A percentile compares a stretch with the other conserved stretches of the same genome.
These are phyloP conservation scores for Thelonectria olida DNA, from an alignment of 2,329 filamentous ascomycete species.

Conservation along the genomic window DNA sequence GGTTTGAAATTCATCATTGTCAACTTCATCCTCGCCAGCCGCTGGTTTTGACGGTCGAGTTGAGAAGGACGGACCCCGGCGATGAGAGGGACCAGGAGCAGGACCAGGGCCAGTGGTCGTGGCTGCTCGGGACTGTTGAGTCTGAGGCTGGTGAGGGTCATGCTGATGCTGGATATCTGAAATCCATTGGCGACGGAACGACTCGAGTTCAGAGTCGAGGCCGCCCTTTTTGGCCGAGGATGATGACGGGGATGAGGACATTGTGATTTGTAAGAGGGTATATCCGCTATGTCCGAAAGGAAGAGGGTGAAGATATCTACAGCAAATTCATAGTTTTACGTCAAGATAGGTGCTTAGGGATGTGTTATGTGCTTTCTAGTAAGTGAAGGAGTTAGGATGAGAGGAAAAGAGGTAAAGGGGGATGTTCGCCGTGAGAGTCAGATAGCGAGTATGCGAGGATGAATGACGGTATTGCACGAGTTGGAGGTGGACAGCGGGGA, in stretches of 20 bases:
- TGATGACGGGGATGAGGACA: conserved; percentile 22
- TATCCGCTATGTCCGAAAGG: conserved; percentile 28
- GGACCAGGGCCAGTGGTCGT: too few relatives aligned
- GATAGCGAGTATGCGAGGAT: conserved; percentile 31
- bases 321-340: conserved; percentile 31
- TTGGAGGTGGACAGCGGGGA: conserved; percentile 21
- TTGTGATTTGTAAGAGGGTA: conserved; percentile 4
- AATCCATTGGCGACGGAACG: conserved; percentile 86
- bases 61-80: neutral
- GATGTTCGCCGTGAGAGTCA: conserved; percentile 31
- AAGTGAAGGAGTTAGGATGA: neutral
- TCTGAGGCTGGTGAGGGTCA: conserved; percentile 30
- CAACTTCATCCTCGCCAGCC: conserved; percentile 41
- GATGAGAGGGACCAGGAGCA: conserved; percentile 9
- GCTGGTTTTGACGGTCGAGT: conserved; percentile 13
- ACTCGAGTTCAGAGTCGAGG: conserved; percentile 78
- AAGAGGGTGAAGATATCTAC: conserved; percentile 22
- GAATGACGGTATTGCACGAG: neutral
- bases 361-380: neutral
- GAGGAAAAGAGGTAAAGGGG: neutral
- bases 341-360: neutral
- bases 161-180: conserved; percentile 72
- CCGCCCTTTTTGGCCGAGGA: conserved; percentile 43
- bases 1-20: conserved; percentile 47
- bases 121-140: too few relatives aligned